A percentile compares a stretch with the other conserved stretches of the same genome.
Conservation (phyloP, 768 basidiomycete genomes). For the Coprinopsis cinerea region DNA sequence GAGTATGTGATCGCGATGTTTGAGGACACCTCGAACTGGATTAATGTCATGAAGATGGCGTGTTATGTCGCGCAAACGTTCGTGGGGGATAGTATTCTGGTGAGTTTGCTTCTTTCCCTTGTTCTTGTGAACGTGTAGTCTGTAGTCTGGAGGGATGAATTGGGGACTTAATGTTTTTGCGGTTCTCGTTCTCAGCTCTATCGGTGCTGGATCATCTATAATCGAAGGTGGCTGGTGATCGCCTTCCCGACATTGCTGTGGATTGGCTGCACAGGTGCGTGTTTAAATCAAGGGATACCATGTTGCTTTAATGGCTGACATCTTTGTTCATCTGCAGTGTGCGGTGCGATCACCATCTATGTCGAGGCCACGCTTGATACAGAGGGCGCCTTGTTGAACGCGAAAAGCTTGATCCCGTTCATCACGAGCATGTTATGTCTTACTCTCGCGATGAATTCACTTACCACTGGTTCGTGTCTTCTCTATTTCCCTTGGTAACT, state of each 20-base stretch:
- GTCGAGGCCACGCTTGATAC: slow-evolving; percentile 25
- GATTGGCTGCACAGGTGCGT: slow-evolving; percentile 29
- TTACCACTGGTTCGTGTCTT: slow-evolving; percentile 29
- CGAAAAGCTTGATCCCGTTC: slow-evolving; percentile 26
- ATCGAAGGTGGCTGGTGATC: slow-evolving; percentile 25
- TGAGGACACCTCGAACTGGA: slow-evolving; percentile 29
- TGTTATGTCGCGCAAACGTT: slow-evolving; percentile 37
- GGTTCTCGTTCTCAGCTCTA: slow-evolving; percentile 23
- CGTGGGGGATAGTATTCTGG: slow-evolving; percentile 38
- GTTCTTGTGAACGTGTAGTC: no score
- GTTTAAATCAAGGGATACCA: no score
- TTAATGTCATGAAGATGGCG: slow-evolving; percentile 37
- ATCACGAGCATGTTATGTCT: slow-evolving; percentile 31
- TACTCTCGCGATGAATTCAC: slow-evolving; percentile 30
- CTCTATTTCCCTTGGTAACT: background rate
- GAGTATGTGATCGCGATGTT: slow-evolving; percentile 28
- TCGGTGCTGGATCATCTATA: slow-evolving; percentile 33
- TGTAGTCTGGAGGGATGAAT: no score
- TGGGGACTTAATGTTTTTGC: no score
- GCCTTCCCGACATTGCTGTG: slow-evolving; percentile 26
- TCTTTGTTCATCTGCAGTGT: slow-evolving; percentile 18
- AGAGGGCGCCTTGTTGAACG: slow-evolving; percentile 22
- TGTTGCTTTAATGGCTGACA: background rate
- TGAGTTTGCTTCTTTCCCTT: slow-evolving; percentile 15
- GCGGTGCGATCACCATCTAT: slow-evolving; percentile 28